phyloP scores from a whole-genome alignment of 352 stramenopile genomes.

The Phytophthora idaei region DNA sequence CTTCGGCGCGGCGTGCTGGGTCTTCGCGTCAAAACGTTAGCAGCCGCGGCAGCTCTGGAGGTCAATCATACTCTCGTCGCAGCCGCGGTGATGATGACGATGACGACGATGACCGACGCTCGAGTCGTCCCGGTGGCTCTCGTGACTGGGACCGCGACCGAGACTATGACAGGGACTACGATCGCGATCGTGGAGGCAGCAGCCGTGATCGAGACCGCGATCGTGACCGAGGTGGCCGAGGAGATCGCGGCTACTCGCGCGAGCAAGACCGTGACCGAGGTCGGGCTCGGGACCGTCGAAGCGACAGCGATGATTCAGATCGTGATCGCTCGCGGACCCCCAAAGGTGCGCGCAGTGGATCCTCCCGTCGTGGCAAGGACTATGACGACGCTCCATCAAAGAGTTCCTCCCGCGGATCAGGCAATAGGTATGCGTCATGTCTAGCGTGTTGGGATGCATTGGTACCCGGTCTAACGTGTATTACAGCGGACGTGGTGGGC shows the following conservation, averaged over 20 bases:
- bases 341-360: constrained; percentile 25
- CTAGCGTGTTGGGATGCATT: neutral
- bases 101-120: constrained; percentile 43
- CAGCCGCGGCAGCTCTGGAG: constrained; percentile 16
- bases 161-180: constrained; percentile 36
- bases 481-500: constrained; percentile 35
- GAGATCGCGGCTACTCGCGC: constrained; percentile 39
- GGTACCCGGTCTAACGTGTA: constrained; percentile 3
- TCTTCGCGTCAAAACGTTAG: constrained; percentile 22
- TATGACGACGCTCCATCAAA: constrained; percentile 42
- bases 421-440: constrained; percentile 2
- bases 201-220: constrained; percentile 36
- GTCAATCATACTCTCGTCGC: constrained; percentile 35
- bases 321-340: constrained; percentile 37
- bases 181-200: constrained; percentile 37
- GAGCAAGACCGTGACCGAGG: constrained; percentile 39
- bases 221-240: constrained; percentile 42
- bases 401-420: constrained; percentile 38
- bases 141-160: constrained; percentile 44
- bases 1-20: constrained; percentile 28
- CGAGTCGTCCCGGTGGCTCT: constrained; percentile 33
- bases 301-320: constrained; percentile 36
- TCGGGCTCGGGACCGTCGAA: constrained; percentile 21
- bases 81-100: constrained; percentile 55
- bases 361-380: constrained; percentile 42